Evolutionary conservation across 192 early-diverging fungal species (phyloP).

Genomic region (Coemansia sp.): DNA sequence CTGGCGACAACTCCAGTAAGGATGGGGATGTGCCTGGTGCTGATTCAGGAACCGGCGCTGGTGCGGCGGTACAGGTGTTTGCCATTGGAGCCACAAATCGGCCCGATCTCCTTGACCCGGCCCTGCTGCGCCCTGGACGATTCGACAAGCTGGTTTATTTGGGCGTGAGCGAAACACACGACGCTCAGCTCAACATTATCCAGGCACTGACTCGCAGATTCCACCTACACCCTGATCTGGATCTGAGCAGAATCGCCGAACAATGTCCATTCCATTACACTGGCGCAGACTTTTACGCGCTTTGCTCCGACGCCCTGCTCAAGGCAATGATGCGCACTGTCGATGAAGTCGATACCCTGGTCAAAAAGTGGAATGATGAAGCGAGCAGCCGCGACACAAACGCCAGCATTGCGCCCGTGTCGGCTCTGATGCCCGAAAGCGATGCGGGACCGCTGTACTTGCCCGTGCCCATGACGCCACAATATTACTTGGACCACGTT

Average conservation of each 20-base stretch:
- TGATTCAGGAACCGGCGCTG: no score
- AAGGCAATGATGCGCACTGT: constrained; percentile 93
- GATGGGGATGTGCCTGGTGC: no score
- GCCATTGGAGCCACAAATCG: constrained; percentile 98
- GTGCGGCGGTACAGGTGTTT: constrained; percentile 69
- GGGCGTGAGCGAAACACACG: constrained; percentile 88
- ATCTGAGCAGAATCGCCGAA: constrained; percentile 72
- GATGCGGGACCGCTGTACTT: constrained; percentile 4
- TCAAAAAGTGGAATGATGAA: constrained; percentile 37
- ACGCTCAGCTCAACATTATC: constrained; percentile 81
- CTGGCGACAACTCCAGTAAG: no score
- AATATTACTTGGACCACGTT: constrained; percentile 87
- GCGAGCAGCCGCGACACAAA: background rate
- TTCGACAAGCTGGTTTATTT: constrained; percentile 97
- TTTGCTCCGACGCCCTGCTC: constrained; percentile 95
- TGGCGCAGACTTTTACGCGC: constrained; percentile 97
- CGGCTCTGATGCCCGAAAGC: background rate
- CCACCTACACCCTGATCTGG: constrained; percentile 72
- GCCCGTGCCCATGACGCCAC: constrained; percentile 71
- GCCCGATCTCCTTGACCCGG: constrained; percentile 92
- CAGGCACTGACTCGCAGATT: constrained; percentile 95
- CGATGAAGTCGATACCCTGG: constrained; percentile 58
- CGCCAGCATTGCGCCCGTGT: constrained; percentile 1
- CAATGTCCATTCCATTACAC: constrained; percentile 89
- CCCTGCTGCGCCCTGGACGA: constrained; percentile 88